Evolutionary conservation across 208 protist genomes (phyloP), one percentile per base, ranked within the genome.

Genomic region (Trypanosoma mega): DNA sequence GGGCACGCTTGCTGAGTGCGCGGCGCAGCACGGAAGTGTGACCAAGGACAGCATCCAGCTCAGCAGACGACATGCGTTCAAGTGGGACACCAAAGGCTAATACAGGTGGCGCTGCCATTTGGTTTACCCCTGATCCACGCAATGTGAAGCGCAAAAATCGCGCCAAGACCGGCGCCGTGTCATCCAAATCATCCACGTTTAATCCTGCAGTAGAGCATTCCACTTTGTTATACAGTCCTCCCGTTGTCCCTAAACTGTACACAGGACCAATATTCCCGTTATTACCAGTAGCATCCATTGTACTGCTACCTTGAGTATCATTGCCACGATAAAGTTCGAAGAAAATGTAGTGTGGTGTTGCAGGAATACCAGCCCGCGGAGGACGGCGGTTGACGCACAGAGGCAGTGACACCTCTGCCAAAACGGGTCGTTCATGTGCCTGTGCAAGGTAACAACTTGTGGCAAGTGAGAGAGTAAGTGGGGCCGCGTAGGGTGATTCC

Each of bases 21-120:
- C 45, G 54, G 1, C 27, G 6, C 36, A 63, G n/a, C 31, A 1
- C 31, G 54, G 51, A 56, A 0, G 23, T 12, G 9, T 23, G 21
- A 44, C 66, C 57, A 31, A 66, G 29, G 29, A 73, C 39, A 12
- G 51, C 20, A 9, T 56, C 8, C 30, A 33, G 46, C 12, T 56
- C 67, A 16, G 29, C 20, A 3, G 5, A 41, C 44, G 67, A 54
- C 31, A 73, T 73, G 50, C 23, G 23, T 1, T 47, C 16, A 7
- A 73, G 1, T 20, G 58, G 31, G 16, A 61, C 44, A 14, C 67
- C 67, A 66, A 73, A 73, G 11, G 66, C 58, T 24, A 73, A 45
- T 16, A 73, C 27, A 26, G 67, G 67, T 0, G 51, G 50, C 12
- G 66, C 4, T 11, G 67, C 67, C 33, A 65, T 57, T 16, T 24